Evolutionary conservation across 2,329 filamentous ascomycete genomes (phyloP), one percentile per base, ranked within the genome.

Genomic region (Diaporthe eres): DNA sequence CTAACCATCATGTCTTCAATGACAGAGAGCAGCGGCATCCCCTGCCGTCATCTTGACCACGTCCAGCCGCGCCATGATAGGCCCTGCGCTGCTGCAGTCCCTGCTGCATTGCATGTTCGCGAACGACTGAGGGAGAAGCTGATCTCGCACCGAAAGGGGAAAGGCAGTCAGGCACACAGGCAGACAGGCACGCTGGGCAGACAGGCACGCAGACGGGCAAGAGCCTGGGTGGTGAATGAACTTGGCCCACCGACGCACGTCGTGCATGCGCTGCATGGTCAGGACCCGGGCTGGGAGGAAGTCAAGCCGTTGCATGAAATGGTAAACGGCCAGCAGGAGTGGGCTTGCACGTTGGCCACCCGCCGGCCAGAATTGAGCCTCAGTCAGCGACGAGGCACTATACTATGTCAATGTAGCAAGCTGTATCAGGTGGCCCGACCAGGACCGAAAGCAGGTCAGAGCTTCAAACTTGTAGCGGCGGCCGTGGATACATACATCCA

Each of bases 1-100:
- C 67, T 71, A 71, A 61, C 73, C 73, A 47, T 71, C 31, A 39
- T 68, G 39, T 53, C 65, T 71, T 71, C n/a, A 71, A 71, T 71
- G 44, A 44, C 53, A 71, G 73, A 71, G 55, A 55, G 49, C 22
- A 44, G 63, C 53, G 51, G 53, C 51, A 31, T 57, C 51, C 51
- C 73, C 53, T 75, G 73, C 73, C 71, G 71, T 73, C 71, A 73
- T 73, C 58, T 57, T 65, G 65, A 55, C 65, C 39, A 73, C 19
- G 51, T 65, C 55, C 37, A 65, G 71, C 37, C 58, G 60, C 60
- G 31, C 58, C 55, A 65, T 67, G 37, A 63, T 73, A 73, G 65
- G 47, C 34, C 65, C 49, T 55, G 49, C 49, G 8, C 13, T 4
- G 49, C 49, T 55, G 65, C 65, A 55, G 13, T 42, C n/a, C n/a